phyloP scores from a whole-genome alignment of 495 filamentous ascomycete genomes.

The Aeminium ludgeri region DNA sequence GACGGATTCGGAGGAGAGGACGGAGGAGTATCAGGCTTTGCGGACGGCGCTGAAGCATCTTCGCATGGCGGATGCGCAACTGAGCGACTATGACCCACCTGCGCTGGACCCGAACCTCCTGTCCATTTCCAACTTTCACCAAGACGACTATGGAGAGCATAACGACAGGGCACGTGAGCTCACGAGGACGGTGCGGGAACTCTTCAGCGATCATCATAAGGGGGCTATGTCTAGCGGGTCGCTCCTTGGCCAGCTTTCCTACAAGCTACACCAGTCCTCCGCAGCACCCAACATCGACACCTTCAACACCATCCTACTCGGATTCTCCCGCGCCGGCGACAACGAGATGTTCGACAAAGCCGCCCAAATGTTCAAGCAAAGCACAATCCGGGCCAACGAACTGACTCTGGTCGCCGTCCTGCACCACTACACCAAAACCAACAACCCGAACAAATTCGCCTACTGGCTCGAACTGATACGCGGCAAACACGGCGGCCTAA shows the following conservation, averaged over 20 bases:
- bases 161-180: slow-evolving; percentile 9
- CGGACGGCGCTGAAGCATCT: background rate
- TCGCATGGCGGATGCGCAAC: background rate
- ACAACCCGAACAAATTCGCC: slow-evolving; percentile 14
- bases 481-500: slow-evolving; percentile 17
- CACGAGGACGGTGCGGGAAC: slow-evolving; percentile 13
- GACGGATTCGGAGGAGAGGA: background rate
- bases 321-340: slow-evolving; percentile 36
- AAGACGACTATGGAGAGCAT: slow-evolving; percentile 18
- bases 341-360: slow-evolving; percentile 36
- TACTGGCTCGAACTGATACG: slow-evolving; percentile 18
- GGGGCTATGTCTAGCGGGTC: background rate
- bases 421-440: slow-evolving; percentile 31
- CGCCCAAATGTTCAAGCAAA: slow-evolving; percentile 33
- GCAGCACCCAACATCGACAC: slow-evolving; percentile 43
- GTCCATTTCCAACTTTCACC: slow-evolving; percentile 12
- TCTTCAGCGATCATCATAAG: slow-evolving; percentile 2
- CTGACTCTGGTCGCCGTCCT: slow-evolving; percentile 37
- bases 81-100: slow-evolving; percentile 1
- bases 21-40: background rate
- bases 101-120: slow-evolving; percentile 1
- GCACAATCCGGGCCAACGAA: slow-evolving; percentile 34
- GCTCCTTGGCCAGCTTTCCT: slow-evolving; percentile 43
- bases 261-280: slow-evolving; percentile 42
- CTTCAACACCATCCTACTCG: slow-evolving; percentile 46